A percentile compares a stretch with the other conserved stretches of the same genome.
These are phyloP conservation scores for Ogataea hybrid DNA, from an alignment of 1,139 yeast species.

Conservation along the genomic window DNA sequence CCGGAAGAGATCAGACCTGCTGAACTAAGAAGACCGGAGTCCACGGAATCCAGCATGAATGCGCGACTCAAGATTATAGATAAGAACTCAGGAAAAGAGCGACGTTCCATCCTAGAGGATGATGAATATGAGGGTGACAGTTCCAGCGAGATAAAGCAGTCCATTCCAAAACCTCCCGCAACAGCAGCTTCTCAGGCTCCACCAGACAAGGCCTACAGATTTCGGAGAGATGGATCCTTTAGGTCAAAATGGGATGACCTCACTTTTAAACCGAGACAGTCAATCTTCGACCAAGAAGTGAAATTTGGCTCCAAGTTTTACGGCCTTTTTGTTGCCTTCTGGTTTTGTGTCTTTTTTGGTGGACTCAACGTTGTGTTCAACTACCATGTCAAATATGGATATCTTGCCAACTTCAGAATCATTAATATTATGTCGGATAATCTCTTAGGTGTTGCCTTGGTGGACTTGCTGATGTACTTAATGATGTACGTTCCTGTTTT, in stretches of 20 bases:
- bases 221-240: slow-evolving; percentile 30
- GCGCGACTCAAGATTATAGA: slow-evolving; percentile 18
- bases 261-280: slow-evolving; percentile 37
- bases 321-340: slow-evolving; percentile 66
- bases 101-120: slow-evolving; percentile 23
- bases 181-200: slow-evolving; percentile 3
- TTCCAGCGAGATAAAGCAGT: not conserved
- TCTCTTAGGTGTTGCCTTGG: slow-evolving; percentile 58
- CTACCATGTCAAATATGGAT: slow-evolving; percentile 33
- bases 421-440: slow-evolving; percentile 52
- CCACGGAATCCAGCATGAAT: slow-evolving; percentile 9
- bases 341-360: slow-evolving; percentile 61
- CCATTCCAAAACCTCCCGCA: slow-evolving; percentile 1
- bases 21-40: slow-evolving; percentile 3
- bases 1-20: slow-evolving; percentile 1
- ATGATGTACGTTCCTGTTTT: slow-evolving; percentile 54
- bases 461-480: slow-evolving; percentile 71
- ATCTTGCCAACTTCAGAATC: slow-evolving; percentile 46
- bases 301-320: slow-evolving; percentile 43
- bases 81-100: slow-evolving; percentile 14
- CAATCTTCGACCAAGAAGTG: slow-evolving; percentile 46
- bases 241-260: slow-evolving; percentile 47
- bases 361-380: slow-evolving; percentile 49
- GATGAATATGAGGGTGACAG: slow-evolving; percentile 23
- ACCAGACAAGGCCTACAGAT: slow-evolving; percentile 19